Percentiles rank a stretch among this genome's conserved stretches.
Conservation (phyloP, 805 yeast species). For the Kregervanrija delftensis region DNA sequence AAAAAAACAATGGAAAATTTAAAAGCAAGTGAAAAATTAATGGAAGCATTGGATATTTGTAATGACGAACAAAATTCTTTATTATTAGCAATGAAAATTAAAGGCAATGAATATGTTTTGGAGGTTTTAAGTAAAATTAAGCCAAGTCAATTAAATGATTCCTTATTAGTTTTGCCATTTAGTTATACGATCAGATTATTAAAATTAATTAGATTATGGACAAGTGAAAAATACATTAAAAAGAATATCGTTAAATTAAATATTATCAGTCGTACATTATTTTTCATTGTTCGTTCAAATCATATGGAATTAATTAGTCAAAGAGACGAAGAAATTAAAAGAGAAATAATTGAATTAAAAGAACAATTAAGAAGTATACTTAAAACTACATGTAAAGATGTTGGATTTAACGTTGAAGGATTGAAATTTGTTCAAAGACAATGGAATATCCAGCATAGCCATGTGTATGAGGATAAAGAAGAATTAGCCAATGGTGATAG, state of each 20-base stretch:
- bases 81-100: conserved; percentile 61
- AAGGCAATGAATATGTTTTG: conserved; percentile 75
- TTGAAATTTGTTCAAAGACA: conserved; percentile 64
- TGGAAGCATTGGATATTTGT: conserved; percentile 89
- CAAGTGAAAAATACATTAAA: conserved; percentile 38
- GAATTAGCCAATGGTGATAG: conserved; percentile 39
- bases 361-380: conserved; percentile 53
- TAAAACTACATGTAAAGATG: conserved; percentile 41
- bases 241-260: conserved; percentile 45
- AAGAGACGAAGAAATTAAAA: conserved; percentile 55
- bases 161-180: conserved; percentile 84
- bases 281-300: conserved; percentile 66
- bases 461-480: conserved; percentile 64
- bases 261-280: conserved; percentile 65
- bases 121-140: conserved; percentile 63
- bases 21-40: conserved; percentile 87
- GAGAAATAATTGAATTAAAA: conserved; percentile 59
- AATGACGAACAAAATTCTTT: conserved; percentile 66
- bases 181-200: conserved; percentile 70
- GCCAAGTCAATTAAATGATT: conserved; percentile 87
- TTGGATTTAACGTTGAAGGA: conserved; percentile 85
- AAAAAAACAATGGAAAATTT: conserved; percentile 86
- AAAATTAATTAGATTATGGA: conserved; percentile 70
- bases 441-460: conserved; percentile 72
- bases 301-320: conserved; percentile 73